Base-by-base conservation (phyloP, 2,329 filamentous ascomycete species). In the Neonectria punicea region DNA sequence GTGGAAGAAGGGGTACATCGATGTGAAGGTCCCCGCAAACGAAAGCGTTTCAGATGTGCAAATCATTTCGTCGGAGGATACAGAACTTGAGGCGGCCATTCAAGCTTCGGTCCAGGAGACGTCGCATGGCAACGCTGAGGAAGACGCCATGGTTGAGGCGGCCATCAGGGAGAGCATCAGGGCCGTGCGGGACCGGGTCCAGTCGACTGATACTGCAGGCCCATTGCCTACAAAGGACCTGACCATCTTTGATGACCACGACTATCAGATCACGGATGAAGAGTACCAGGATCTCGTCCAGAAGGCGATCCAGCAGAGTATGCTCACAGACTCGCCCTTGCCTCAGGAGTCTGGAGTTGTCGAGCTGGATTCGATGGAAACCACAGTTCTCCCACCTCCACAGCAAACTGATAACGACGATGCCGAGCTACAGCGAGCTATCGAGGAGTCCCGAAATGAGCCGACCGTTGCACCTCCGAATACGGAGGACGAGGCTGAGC, bases 21-120 rank as follows among this genome's bases (percentile, higher is more conserved):
- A 74, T n/a, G 66, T 57, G 2, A 59, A 66, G 2, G 28, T 66
- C 0, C 65, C 66, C 51, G 7, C 36, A 67, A 66, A 56, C 51
- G 60, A 66, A 50, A 67, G 67, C 36, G 65, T 60, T n/a, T 58
- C 63, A 14, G 68, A 65, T 34, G 59, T 50, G 11, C 61, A 63
- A 41, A 56, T 53, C 7, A 63, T 50, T 30, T 49, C 67, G 4
- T 70, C 74, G 5, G 82, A 86, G n/a, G 83, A 87, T 36, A 83
- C 84, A 2, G 90, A 92, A 61, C 86, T 93, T 46, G 92, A 95
- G 75, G 82, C 86, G 46, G 92, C 92, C 1, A 95, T 96, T 63
- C 86, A 85, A 58, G 83, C 83, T 11, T 92, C 91, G 1, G 90
- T 96, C 1, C 81, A 82, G 8, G 86, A 91, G 74, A 93, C 92